Evolutionary conservation across 768 basidiomycete genomes (phyloP).

Genomic region (Suillus fuscotomentosus): DNA sequence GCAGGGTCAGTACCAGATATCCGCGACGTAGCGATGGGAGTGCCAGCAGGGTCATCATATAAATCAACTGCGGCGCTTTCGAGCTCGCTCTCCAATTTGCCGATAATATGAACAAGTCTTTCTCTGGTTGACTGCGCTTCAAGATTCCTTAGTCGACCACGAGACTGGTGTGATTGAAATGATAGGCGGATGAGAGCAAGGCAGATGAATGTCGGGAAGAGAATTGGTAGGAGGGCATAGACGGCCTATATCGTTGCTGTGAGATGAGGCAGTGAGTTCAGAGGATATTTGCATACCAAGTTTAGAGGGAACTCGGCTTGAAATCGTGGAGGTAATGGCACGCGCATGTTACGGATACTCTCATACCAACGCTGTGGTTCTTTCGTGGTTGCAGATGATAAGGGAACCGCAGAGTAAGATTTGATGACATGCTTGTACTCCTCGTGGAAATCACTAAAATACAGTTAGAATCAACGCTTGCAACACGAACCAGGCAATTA

Average conservation of each 20-base stretch:
- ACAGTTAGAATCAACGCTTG: conserved; percentile 5
- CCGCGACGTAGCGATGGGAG: conserved; percentile 18
- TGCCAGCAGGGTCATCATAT: conserved; percentile 43
- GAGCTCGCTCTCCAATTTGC: conserved; percentile 55
- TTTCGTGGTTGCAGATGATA: conserved; percentile 40
- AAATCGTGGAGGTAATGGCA: conserved; percentile 57
- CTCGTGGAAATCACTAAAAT: conserved; percentile 51
- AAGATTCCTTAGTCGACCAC: conserved; percentile 60
- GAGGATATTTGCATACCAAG: conserved; percentile 44
- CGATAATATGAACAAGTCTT: conserved; percentile 56
- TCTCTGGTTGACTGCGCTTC: conserved; percentile 53
- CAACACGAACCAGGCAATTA: conserved; percentile 30
- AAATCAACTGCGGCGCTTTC: conserved; percentile 63
- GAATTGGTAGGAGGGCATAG: conserved; percentile 56
- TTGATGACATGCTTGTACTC: conserved; percentile 58
- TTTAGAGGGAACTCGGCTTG: conserved; percentile 69
- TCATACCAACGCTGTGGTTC: conserved; percentile 48
- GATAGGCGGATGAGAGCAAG: conserved; percentile 56
- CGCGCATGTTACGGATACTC: conserved; percentile 35
- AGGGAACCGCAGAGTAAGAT: conserved; percentile 44
- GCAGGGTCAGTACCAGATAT: not conserved
- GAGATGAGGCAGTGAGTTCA: not conserved
- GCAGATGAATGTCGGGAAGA: conserved; percentile 59
- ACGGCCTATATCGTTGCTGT: conserved; percentile 39
- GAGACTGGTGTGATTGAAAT: conserved; percentile 57